phyloP scores from a whole-genome alignment of 352 stramenopile species.

The Pythium angustatum region DNA sequence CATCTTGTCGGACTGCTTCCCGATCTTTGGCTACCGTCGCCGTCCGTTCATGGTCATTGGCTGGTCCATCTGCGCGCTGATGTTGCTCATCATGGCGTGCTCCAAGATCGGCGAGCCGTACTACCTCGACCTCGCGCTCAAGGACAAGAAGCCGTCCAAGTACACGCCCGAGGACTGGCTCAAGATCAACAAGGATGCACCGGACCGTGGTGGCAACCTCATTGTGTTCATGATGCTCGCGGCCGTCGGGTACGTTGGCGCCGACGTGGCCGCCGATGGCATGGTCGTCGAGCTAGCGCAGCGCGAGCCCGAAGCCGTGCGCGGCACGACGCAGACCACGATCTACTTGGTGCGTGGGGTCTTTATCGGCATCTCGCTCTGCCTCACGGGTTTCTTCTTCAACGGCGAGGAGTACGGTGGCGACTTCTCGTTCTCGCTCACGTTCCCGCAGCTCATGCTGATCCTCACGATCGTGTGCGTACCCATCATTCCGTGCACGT shows the following conservation, averaged over 20 bases:
- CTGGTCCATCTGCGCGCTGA: slow-evolving; percentile 34
- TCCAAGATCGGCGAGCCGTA: slow-evolving; percentile 29
- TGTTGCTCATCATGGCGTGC: slow-evolving; percentile 21
- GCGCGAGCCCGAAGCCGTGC: slow-evolving; percentile 31
- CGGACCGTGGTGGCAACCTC: slow-evolving; percentile 10
- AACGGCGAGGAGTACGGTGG: slow-evolving; percentile 35
- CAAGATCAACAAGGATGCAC: slow-evolving; percentile 28
- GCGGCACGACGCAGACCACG: slow-evolving; percentile 16
- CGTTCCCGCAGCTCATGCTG: slow-evolving; percentile 20
- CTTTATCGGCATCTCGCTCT: slow-evolving; percentile 14
- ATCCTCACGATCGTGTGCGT: slow-evolving; percentile 18
- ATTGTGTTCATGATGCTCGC: slow-evolving; percentile 35
- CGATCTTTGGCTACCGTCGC: slow-evolving; percentile 39
- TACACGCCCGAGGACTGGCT: slow-evolving; percentile 1
- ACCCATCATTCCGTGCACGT: slow-evolving; percentile 31
- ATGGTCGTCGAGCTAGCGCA: slow-evolving; percentile 41
- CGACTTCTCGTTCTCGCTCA: slow-evolving; percentile 13
- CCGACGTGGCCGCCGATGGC: slow-evolving; percentile 35
- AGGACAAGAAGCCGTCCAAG: neutral
- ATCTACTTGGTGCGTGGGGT: slow-evolving; percentile 22
- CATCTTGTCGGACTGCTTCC: slow-evolving; percentile 31
- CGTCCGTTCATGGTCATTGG: slow-evolving; percentile 44
- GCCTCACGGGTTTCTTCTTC: slow-evolving; percentile 29
- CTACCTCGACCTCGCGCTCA: slow-evolving; percentile 19
- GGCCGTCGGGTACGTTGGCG: slow-evolving; percentile 35